Evolutionary conservation across 345 rosid genomes (phyloP).

Genomic region (Murraya paniculata): DNA sequence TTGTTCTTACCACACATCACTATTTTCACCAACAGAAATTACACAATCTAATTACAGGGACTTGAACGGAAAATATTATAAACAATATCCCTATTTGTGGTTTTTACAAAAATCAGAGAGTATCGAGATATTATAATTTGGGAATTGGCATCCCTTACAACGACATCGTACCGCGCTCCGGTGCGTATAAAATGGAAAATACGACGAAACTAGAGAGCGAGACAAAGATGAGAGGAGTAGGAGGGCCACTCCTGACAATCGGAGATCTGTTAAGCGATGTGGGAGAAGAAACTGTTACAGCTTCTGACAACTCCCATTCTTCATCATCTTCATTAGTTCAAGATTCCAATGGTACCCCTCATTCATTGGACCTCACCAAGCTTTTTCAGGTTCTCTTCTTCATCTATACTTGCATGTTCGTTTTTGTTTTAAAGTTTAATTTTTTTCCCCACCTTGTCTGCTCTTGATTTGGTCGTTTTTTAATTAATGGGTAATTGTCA

Average conservation of each 20-base stretch:
- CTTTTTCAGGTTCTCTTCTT: conserved; percentile 60
- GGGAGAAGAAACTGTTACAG: conserved; percentile 34
- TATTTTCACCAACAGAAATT: no score
- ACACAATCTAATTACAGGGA: no score
- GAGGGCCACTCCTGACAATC: conserved; percentile 78
- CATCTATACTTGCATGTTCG: neutral
- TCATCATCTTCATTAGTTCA: conserved; percentile 19
- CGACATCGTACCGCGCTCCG: neutral
- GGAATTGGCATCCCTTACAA: neutral
- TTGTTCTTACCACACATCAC: no score
- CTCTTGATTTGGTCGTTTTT: neutral
- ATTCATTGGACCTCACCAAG: conserved; percentile 48
- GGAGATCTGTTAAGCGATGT: conserved; percentile 84
- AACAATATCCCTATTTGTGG: neutral
- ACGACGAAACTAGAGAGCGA: neutral
- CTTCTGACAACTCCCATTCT: conserved; percentile 13
- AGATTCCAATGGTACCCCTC: conserved; percentile 16
- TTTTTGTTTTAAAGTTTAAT: neutral
- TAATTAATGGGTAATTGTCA: neutral
- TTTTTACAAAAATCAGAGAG: neutral
- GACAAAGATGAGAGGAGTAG: conserved; percentile 61
- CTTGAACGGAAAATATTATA: no score
- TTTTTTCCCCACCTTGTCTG: neutral
- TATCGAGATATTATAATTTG: no score
- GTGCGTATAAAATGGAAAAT: neutral